A percentile compares a stretch with the other conserved stretches of the same genome.
Conservation (phyloP, 2,329 filamentous ascomycete species). For the Microcera coccophila region DNA sequence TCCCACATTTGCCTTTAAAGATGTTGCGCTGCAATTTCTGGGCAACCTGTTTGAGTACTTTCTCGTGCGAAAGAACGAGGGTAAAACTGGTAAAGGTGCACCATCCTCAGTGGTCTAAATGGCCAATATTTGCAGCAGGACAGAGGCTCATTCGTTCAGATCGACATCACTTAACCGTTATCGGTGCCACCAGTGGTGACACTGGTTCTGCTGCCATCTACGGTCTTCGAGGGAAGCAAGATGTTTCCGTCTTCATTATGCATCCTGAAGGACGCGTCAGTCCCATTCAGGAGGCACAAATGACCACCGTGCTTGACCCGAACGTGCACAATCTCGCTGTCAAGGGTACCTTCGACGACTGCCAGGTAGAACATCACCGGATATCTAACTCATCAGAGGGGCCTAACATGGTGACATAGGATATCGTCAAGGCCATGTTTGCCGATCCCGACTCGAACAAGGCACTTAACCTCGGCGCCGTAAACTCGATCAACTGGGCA, state of each 20-base stretch:
- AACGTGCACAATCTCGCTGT: constrained; percentile 94
- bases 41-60: constrained; percentile 97
- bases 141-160: constrained; percentile 38
- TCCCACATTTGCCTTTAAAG: constrained; percentile 93
- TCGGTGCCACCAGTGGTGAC: constrained; percentile 82
- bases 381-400: no score
- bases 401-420: constrained; percentile 8
- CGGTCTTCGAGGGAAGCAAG: constrained; percentile 89
- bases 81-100: constrained; percentile 46
- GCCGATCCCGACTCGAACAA: constrained; percentile 79
- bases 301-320: constrained; percentile 86
- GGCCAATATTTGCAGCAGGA: no score
- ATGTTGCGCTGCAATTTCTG: constrained; percentile 80
- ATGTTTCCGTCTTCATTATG: constrained; percentile 93
- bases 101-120: background rate
- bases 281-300: constrained; percentile 91
- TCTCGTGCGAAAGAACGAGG: constrained; percentile 63
- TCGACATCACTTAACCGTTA: constrained; percentile 77
- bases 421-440: constrained; percentile 88
- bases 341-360: constrained; percentile 91
- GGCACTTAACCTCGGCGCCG: constrained; percentile 78
- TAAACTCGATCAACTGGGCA: constrained; percentile 97
- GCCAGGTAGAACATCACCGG: constrained; percentile 56
- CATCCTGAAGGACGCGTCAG: constrained; percentile 87
- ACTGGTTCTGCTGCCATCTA: constrained; percentile 96